A percentile compares a stretch with the other conserved stretches of the same genome.
Evolutionary conservation across 2,329 filamentous ascomycete genomes (phyloP).

Genomic region (Clonostachys byssicola): DNA sequence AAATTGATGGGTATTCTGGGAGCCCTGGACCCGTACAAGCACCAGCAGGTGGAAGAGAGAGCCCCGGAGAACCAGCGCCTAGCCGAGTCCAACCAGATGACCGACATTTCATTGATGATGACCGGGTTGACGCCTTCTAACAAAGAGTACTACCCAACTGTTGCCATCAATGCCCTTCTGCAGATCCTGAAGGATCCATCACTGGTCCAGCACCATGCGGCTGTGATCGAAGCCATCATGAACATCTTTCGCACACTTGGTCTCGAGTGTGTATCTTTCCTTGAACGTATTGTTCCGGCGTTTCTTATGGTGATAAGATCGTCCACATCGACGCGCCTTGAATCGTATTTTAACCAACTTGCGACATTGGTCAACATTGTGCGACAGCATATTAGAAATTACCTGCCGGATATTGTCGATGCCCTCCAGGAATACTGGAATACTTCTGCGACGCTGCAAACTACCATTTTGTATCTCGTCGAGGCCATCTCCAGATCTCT

Average conservation of each 20-base stretch:
- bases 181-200: conserved; percentile 90
- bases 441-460: conserved; percentile 73
- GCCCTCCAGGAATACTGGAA: conserved; percentile 91
- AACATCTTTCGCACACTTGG: conserved; percentile 97
- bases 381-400: conserved; percentile 90
- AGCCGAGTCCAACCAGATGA: conserved; percentile 62
- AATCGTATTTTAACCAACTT: conserved; percentile 97
- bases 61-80: conserved; percentile 75
- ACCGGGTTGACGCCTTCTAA: conserved; percentile 91
- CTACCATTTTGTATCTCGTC: conserved; percentile 86
- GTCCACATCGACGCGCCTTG: conserved; percentile 72
- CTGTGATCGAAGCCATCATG: conserved; percentile 96
- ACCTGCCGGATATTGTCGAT: conserved; percentile 79
- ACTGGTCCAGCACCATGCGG: conserved; percentile 83
- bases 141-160: conserved; percentile 97
- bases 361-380: conserved; percentile 93
- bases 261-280: conserved; percentile 91
- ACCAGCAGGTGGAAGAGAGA: conserved; percentile 89
- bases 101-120: conserved; percentile 98
- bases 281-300: conserved; percentile 89
- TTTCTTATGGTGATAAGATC: conserved; percentile 87
- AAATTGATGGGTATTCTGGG: conserved; percentile 94
- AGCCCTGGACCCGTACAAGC: conserved; percentile 92
- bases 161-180: conserved; percentile 93
- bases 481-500: conserved; percentile 91